These are phyloP conservation scores for Metarhizium sp. DNA, from an alignment of 2,329 filamentous ascomycete species.

Conservation along the genomic window DNA sequence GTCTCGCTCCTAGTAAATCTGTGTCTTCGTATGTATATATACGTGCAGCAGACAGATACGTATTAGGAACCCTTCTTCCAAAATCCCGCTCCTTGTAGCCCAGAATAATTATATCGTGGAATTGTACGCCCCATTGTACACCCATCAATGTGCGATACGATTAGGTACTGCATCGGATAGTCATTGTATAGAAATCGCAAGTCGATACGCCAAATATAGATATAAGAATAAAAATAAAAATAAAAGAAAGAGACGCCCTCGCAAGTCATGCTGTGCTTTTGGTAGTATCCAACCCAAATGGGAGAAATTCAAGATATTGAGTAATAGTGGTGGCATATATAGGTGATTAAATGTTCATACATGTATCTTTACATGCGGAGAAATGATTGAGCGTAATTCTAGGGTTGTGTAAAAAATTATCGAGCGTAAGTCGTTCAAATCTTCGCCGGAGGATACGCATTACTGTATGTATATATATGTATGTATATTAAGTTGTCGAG, in stretches of 20 bases:
- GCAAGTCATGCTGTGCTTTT: background rate
- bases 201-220: background rate
- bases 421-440: background rate
- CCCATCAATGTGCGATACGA: background rate
- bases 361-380: background rate
- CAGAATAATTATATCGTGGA: background rate
- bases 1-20: background rate
- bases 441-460: background rate
- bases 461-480: background rate
- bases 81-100: background rate
- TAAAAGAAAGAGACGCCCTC: background rate
- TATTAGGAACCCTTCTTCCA: background rate
- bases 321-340: background rate
- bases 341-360: background rate
- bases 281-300: background rate
- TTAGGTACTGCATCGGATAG: background rate
- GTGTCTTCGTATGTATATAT: background rate
- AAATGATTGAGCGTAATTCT: background rate
- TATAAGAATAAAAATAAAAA: background rate
- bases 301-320: background rate
- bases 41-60: too few relatives aligned
- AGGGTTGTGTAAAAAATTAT: background rate
- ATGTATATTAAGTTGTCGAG: background rate
- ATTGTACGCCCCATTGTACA: background rate
- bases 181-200: background rate